A percentile compares a stretch with the other conserved stretches of the same genome.
These are phyloP conservation scores for Mrakia frigida DNA, from an alignment of 768 basidiomycete species.

Conservation along the genomic window DNA sequence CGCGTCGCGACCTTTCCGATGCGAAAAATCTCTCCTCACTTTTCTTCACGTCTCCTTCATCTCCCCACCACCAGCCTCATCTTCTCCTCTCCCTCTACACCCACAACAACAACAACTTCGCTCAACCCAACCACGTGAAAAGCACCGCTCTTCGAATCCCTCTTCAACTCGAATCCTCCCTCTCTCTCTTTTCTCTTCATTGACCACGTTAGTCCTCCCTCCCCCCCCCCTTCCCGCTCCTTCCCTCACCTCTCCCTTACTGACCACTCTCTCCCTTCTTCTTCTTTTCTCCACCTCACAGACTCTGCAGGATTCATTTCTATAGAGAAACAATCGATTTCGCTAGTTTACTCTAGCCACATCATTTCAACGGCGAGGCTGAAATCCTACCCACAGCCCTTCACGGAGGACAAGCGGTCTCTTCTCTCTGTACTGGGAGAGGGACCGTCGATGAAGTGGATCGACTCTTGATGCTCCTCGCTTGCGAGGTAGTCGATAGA, in stretches of 20 bases:
- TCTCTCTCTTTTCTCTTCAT: background rate
- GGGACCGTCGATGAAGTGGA: constrained; percentile 30
- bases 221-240: background rate
- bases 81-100: no score
- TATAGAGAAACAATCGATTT: constrained; percentile 32
- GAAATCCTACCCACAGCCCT: constrained; percentile 24
- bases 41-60: no score
- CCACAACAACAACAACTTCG: no score
- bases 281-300: background rate
- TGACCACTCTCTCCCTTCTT: background rate
- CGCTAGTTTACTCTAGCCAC: constrained; percentile 32
- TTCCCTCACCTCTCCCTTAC: background rate
- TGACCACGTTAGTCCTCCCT: constrained; percentile 8
- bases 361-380: constrained; percentile 24
- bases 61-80: no score
- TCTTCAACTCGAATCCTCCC: background rate
- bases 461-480: constrained; percentile 26
- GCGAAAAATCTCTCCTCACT: no score
- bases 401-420: constrained; percentile 31
- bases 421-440: background rate
- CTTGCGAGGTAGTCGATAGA: constrained; percentile 25
- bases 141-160: no score
- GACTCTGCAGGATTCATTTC: constrained; percentile 23
- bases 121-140: no score
- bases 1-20: no score